Evolutionary conservation across 805 yeast species (phyloP), one percentile per base, ranked within the genome.

Genomic region (Lipomyces kockii): DNA sequence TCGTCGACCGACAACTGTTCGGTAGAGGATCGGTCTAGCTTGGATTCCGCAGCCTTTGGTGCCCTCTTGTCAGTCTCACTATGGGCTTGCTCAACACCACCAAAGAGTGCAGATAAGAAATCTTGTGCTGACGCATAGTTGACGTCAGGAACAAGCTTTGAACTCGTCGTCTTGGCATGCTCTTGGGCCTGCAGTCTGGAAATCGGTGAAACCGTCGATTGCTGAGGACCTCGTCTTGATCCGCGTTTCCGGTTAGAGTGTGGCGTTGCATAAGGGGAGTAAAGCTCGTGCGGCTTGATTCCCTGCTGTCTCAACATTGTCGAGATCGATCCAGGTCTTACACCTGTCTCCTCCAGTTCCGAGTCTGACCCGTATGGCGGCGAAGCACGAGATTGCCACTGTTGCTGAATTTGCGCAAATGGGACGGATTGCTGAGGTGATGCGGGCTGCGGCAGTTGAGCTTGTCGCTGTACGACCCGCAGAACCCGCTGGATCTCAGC

Each of bases 111-210:
- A 22, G 63, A 52, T 54, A 68, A 52, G 27, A 68, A 57, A 37
- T 65, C 71, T 58, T 68, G 71, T 0, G 71, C 67, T 7, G 71
- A 68, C 4, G 62, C 58, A 37, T 68, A 68, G 22, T 68, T 65
- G 49, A 68, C 69, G 34, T 65, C 71, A 2, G 68, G 69, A 11
- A 68, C 58, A 11, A 68, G 63, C 62, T 68, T 65, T 1, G 71
- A 51, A 49, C 67, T 65, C 20, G 53, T 17, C 14, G 56, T 52
- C 9, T 9, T 29, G 52, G 27, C 56, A n/a, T 20, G 22, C 20
- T 35, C 32, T 17, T 52, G 52, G 6, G 53, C 53, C 20, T 35
- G 35, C 8, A 51, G 17, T 37, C 14, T 29, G 8, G 51, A 49
- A 22, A 54, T 34, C 12, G 54, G 34, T 14, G 14, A 14, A 3